phyloP scores from a whole-genome alignment of 306 rosid genomes.

The Rubus idaeus region DNA sequence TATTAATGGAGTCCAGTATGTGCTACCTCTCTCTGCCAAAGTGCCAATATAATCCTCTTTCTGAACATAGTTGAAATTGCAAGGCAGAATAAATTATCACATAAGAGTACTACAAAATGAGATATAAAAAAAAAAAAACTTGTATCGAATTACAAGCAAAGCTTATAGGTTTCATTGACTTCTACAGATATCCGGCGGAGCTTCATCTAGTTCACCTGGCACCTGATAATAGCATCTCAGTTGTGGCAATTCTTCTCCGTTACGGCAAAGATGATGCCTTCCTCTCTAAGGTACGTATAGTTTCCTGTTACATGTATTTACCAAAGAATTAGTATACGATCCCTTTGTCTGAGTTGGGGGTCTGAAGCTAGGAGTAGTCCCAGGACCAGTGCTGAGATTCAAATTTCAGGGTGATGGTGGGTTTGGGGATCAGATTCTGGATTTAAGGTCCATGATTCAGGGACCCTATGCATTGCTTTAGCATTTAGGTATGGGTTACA shows the following conservation, averaged over 20 bases:
- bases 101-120: not conserved
- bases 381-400: too few species aligned
- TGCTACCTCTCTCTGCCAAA: slow-evolving; percentile 15
- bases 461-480: too few species aligned
- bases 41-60: not conserved
- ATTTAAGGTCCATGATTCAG: too few species aligned
- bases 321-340: not conserved
- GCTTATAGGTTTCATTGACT: not conserved
- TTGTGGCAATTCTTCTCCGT: slow-evolving; percentile 52
- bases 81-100: not conserved
- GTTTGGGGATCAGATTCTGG: too few species aligned
- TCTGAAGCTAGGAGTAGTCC: not conserved
- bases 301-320: not conserved
- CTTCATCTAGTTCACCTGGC: slow-evolving; percentile 68
- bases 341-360: not conserved
- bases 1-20: slow-evolving; percentile 56
- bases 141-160: not conserved
- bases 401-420: too few species aligned
- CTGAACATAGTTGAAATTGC: not conserved
- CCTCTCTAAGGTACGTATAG: slow-evolving; percentile 44
- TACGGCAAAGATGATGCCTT: slow-evolving; percentile 57
- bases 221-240: slow-evolving; percentile 47
- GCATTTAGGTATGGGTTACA: too few species aligned
- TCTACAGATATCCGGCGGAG: slow-evolving; percentile 53
- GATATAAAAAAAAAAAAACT: not conserved